A percentile compares a stretch with the other conserved stretches of the same genome.
Evolutionary conservation across 106 monocot species (phyloP).

Genomic region (Chionographis japonica): DNA sequence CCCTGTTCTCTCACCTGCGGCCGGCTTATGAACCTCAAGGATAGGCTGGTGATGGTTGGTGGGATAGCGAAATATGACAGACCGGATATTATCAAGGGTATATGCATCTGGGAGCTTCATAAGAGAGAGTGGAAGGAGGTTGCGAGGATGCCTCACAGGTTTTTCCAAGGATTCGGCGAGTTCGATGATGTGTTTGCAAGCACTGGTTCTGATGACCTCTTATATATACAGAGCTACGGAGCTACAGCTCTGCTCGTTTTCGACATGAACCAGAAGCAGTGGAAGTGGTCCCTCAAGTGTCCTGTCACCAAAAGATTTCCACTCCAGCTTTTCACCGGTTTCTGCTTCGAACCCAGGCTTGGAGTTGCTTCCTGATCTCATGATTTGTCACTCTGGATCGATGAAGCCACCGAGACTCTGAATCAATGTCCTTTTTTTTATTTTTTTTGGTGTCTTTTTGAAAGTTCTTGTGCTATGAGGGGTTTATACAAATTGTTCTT

Average conservation of each 20-base stretch:
- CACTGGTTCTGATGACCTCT: conserved; percentile 54
- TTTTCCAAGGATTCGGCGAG: conserved; percentile 85
- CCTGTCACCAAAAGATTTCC: conserved; percentile 75
- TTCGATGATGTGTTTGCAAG: conserved; percentile 88
- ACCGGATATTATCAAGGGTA: conserved; percentile 84
- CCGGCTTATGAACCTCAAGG: conserved; percentile 73
- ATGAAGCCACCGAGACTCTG: neutral
- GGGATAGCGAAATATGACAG: conserved; percentile 77
- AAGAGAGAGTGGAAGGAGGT: conserved; percentile 63
- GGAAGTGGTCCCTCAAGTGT: conserved; percentile 78
- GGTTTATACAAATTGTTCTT: conserved; percentile 7
- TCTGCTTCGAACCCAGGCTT: conserved; percentile 82
- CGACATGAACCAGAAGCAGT: conserved; percentile 62
- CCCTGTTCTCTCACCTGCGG: conserved; percentile 86
- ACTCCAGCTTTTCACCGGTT: conserved; percentile 84
- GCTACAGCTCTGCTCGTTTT: conserved; percentile 56
- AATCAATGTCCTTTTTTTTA: neutral
- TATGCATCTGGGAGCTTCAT: conserved; percentile 81
- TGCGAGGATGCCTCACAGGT: conserved; percentile 75
- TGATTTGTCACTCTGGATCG: neutral
- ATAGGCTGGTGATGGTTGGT: conserved; percentile 80
- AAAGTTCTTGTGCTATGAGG: neutral
- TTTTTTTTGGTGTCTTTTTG: neutral
- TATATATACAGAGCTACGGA: conserved; percentile 84
- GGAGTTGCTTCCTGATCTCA: conserved; percentile 42